phyloP scores from a whole-genome alignment of 2,329 filamentous ascomycete species.

The Drechslerella coelobrocha region DNA sequence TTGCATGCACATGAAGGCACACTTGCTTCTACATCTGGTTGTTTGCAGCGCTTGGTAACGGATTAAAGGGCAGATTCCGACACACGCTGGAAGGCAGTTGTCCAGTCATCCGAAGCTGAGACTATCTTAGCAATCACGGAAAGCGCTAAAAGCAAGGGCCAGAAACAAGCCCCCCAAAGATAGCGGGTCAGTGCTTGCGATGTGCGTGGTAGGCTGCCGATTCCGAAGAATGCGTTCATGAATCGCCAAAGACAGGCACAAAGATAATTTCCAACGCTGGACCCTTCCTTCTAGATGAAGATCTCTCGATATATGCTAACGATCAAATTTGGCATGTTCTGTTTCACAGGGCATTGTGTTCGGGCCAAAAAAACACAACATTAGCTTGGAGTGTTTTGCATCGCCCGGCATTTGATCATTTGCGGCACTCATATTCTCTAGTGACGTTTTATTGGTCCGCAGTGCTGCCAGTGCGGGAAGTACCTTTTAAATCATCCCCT shows the following conservation, averaged over 20 bases:
- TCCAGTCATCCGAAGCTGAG: slow-evolving; percentile 26
- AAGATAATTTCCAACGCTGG: background rate
- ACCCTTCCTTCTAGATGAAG: slow-evolving; percentile 7
- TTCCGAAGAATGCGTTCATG: background rate
- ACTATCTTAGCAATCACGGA: slow-evolving; percentile 38
- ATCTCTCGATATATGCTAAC: background rate
- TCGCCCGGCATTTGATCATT: slow-evolving; percentile 12
- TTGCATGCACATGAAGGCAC: background rate
- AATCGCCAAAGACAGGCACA: background rate
- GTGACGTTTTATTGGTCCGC: slow-evolving; percentile 21
- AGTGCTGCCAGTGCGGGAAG: background rate
- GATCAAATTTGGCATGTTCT: slow-evolving; percentile 24
- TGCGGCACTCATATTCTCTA: background rate
- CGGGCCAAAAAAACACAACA: slow-evolving; percentile 35
- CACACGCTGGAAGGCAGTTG: slow-evolving; percentile 3
- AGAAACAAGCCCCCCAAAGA: background rate
- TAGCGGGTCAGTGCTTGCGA: background rate
- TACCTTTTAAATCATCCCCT: slow-evolving; percentile 20
- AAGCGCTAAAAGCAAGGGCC: slow-evolving; percentile 26
- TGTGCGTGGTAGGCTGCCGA: background rate
- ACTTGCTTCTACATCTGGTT: background rate
- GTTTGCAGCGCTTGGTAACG: slow-evolving; percentile 45
- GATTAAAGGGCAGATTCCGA: slow-evolving; percentile 14
- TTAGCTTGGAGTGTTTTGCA: slow-evolving; percentile 26
- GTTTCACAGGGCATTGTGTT: slow-evolving; percentile 48